Evolutionary conservation across 83 land plant species (phyloP), one percentile per base, ranked within the genome.

Genomic region (Picea abies): DNA sequence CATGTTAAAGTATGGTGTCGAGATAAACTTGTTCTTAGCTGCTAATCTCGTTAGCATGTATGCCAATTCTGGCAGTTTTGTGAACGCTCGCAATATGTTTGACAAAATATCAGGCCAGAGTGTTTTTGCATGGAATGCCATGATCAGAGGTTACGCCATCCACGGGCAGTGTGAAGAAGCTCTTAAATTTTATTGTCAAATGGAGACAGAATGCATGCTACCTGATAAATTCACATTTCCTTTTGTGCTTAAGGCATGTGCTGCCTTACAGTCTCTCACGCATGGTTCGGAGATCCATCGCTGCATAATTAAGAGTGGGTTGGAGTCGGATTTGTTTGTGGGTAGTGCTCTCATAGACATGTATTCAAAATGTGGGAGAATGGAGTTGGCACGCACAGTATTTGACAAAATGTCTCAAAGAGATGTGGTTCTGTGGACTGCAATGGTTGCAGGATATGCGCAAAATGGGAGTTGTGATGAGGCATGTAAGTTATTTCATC

Each of bases 321-420:
- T 70, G 69, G 66, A 22, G 5, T 64, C 63, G 12, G 88, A 90
- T 80, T 47, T 63, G 20, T 84, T 84, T 71, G 87, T 90, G 26
- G 84, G 82, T 68, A 73, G 81, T 0, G 85, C 90, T 6, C 69
- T 90, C 4, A 35, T 87, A 4, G 85, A 85, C 64, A 69, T 89
- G 83, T 91, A 89, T 75, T 52, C 89, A 14, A 88, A 84, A 61
- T 87, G 86, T 63, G 80, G 78, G 1, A 22, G 47, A 11, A 8
- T 85, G 49, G 22, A 26, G 0, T 79, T 71, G 80, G 91, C 93
- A 1, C 88, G 61, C 52, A 60, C 32, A n/a, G 63, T 91, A 84
- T 89, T 91, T 79, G 93, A 87, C 29, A 14, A 62, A 85, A 85
- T 89, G 86, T 19, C 79, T 15, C 66, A 87, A 8, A 32, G 22